phyloP scores from a whole-genome alignment of 2,329 filamentous ascomycete species.

The Claviceps digitariae region DNA sequence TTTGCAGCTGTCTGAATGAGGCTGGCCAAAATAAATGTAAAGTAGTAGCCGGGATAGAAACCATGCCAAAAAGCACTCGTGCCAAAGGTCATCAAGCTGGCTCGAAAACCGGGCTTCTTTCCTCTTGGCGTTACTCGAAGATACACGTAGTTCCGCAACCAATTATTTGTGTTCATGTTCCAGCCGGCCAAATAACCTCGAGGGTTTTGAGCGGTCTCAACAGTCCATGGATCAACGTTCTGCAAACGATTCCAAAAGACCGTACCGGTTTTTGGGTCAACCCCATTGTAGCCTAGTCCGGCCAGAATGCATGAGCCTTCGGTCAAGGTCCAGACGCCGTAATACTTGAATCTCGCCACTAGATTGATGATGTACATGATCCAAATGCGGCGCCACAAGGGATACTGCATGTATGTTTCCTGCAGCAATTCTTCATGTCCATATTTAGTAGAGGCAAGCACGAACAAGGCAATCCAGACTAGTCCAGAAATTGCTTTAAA shows the following conservation, averaged over 20 bases:
- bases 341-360: constrained; percentile 80
- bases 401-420: constrained; percentile 52
- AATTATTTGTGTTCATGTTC: constrained; percentile 98
- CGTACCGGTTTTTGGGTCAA: constrained; percentile 73
- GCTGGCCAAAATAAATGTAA: constrained; percentile 78
- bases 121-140: constrained; percentile 87
- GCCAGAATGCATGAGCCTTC: constrained; percentile 91
- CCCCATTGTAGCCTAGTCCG: constrained; percentile 85
- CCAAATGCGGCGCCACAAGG: constrained; percentile 60
- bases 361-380: constrained; percentile 74
- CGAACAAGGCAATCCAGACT: constrained; percentile 65
- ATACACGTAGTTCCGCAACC: constrained; percentile 93
- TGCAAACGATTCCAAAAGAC: constrained; percentile 78
- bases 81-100: constrained; percentile 83
- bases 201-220: constrained; percentile 89
- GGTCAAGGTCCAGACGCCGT: constrained; percentile 86
- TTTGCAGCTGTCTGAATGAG: constrained; percentile 91
- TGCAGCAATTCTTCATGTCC: constrained; percentile 48
- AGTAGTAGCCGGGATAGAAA: constrained; percentile 93
- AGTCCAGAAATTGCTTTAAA: constrained; percentile 63
- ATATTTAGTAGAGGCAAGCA: constrained; percentile 59
- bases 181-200: constrained; percentile 80
- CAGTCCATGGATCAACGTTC: constrained; percentile 74
- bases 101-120: constrained; percentile 91
- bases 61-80: constrained; percentile 97